Evolutionary conservation across 108 stramenopile genomes (phyloP).

Genomic region (Epithemia pelagica): DNA sequence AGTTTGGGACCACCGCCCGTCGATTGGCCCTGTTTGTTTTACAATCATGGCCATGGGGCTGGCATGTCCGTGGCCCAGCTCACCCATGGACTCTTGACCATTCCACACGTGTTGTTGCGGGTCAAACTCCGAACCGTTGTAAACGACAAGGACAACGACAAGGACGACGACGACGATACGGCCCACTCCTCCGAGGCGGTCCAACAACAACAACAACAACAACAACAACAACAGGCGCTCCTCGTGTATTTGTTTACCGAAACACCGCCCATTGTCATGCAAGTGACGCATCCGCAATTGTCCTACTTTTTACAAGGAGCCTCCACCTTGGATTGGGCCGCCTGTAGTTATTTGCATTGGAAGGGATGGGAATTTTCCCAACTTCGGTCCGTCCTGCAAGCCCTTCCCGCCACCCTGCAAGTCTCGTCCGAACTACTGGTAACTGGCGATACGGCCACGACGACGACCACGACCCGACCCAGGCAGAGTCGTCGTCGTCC

Average conservation of each 20-base stretch:
- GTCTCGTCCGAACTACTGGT: background rate
- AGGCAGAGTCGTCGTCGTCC: no score
- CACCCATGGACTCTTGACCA: slow-evolving; percentile 2
- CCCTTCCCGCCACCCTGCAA: slow-evolving; percentile 2
- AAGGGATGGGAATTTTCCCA: slow-evolving; percentile 2
- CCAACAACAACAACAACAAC: background rate
- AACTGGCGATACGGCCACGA: background rate
- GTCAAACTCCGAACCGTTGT: background rate
- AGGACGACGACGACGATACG: background rate
- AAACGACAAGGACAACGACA: background rate
- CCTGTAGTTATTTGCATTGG: slow-evolving; percentile 9
- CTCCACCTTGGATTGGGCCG: background rate
- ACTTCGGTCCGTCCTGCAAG: background rate
- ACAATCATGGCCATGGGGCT: slow-evolving; percentile 7
- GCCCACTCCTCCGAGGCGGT: background rate
- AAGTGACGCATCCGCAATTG: background rate
- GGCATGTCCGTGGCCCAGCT: slow-evolving; percentile 7
- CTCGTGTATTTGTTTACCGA: background rate
- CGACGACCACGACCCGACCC: background rate
- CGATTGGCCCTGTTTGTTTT: slow-evolving; percentile 6
- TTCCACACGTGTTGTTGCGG: slow-evolving; percentile 10
- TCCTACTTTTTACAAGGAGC: slow-evolving; percentile 3
- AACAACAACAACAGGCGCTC: background rate
- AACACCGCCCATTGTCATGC: slow-evolving; percentile 5
- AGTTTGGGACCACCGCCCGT: background rate